phyloP scores from a whole-genome alignment of 1,139 yeast genomes.

The Saccharomycopsis crataegensis region DNA sequence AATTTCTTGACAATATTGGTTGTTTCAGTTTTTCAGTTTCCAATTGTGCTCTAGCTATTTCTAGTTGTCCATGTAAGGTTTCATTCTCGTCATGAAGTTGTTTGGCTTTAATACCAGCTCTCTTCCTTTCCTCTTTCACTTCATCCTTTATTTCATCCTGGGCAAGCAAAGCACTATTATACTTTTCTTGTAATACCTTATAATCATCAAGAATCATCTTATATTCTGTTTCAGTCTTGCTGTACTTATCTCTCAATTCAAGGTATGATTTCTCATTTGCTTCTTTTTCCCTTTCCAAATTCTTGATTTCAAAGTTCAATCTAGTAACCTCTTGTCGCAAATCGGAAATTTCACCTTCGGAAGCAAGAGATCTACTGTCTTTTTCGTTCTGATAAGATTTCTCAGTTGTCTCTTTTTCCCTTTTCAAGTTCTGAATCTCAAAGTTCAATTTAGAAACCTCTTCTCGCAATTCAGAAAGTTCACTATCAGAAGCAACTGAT shows the following conservation, averaged over 20 bases:
- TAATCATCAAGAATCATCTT: conserved; percentile 16
- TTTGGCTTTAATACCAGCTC: conserved; percentile 1
- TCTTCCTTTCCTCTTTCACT: conserved; percentile 12
- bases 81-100: conserved; percentile 7
- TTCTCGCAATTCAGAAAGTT: conserved; percentile 4
- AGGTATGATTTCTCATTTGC: conserved; percentile 8
- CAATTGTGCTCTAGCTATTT: conserved; percentile 25
- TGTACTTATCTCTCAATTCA: conserved; percentile 10
- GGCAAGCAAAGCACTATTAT: conserved; percentile 9
- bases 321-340: conserved; percentile 11
- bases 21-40: conserved; percentile 26
- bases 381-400: conserved; percentile 1
- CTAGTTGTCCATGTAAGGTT: conserved; percentile 24
- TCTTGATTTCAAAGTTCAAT: conserved; percentile 14
- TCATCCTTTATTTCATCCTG: conserved; percentile 13
- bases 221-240: conserved; percentile 12
- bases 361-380: neutral
- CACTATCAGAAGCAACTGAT: neutral
- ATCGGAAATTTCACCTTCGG: neutral
- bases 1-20: conserved; percentile 23
- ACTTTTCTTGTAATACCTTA: conserved; percentile 17
- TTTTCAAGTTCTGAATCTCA: conserved; percentile 15
- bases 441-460: conserved; percentile 13
- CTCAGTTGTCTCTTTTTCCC: conserved; percentile 14
- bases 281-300: conserved; percentile 16